These are phyloP conservation scores for Euphorbia pulcherrima DNA, from an alignment of 345 rosid species.

Conservation along the genomic window DNA sequence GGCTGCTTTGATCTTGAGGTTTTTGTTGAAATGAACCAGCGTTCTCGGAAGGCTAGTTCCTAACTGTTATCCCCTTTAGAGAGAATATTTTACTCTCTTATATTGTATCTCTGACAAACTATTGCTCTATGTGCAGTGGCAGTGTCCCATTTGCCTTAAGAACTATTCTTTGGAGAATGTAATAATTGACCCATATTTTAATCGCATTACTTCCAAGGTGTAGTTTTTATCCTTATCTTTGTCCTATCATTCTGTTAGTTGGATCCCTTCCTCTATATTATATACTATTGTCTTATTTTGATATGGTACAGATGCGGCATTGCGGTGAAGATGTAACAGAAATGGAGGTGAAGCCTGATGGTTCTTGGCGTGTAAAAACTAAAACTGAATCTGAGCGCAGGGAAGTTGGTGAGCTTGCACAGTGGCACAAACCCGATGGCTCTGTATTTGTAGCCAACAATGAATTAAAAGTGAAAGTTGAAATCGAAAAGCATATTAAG, in stretches of 20 bases:
- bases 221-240: background rate
- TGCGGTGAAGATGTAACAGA: conserved; percentile 85
- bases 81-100: background rate
- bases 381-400: conserved; percentile 70
- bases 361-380: conserved; percentile 91
- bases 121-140: conserved; percentile 69
- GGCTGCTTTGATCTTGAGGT: conserved; percentile 96
- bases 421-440: conserved; percentile 83
- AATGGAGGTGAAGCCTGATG: conserved; percentile 88
- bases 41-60: conserved; percentile 85
- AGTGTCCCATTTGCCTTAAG: conserved; percentile 88
- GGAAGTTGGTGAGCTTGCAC: conserved; percentile 73
- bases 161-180: conserved; percentile 82
- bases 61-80: background rate
- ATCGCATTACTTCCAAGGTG: conserved; percentile 80
- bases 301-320: conserved; percentile 59
- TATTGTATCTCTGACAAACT: conserved; percentile 20
- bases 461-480: conserved; percentile 46
- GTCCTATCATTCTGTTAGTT: conserved; percentile 3
- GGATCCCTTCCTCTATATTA: background rate
- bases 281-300: conserved; percentile 11
- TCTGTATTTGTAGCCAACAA: conserved; percentile 40
- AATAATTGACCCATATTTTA: conserved; percentile 88
- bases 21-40: conserved; percentile 92
- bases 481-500: conserved; percentile 49